These are phyloP conservation scores for Paraurostyla sp. DNA, from an alignment of 73 alveolate species.

Conservation along the genomic window DNA sequence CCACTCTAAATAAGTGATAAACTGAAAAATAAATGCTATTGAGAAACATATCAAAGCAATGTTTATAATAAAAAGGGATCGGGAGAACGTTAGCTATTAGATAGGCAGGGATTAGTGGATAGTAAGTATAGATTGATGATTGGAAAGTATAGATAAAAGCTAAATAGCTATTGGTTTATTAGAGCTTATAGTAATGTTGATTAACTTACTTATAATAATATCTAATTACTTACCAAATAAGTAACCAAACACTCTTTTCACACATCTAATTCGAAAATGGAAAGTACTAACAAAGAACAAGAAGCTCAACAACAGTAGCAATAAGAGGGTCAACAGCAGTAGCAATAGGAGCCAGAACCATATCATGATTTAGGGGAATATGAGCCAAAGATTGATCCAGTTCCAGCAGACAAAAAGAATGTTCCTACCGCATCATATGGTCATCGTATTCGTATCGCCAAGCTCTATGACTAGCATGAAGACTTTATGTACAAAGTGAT, in stretches of 20 bases:
- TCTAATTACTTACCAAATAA: constrained; percentile 45
- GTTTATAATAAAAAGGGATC: too few species aligned
- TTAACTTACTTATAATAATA: background rate
- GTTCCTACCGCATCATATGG: constrained; percentile 51
- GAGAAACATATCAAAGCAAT: too few species aligned
- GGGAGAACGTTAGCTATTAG: too few species aligned
- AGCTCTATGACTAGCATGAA: constrained; percentile 33
- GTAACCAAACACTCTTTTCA: background rate
- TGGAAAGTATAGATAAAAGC: too few species aligned
- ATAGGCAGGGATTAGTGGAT: too few species aligned
- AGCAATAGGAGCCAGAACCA: constrained; percentile 15
- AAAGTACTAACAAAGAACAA: background rate
- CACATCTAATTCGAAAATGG: constrained; percentile 1
- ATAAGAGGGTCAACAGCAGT: background rate
- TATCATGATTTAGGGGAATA: constrained; percentile 31
- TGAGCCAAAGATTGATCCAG: background rate
- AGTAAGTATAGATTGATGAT: too few species aligned
- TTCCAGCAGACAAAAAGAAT: background rate
- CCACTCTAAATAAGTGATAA: too few species aligned
- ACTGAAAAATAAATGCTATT: too few species aligned
- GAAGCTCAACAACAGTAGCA: background rate
- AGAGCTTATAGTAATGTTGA: background rate
- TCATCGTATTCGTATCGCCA: constrained; percentile 48
- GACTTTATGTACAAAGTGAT: constrained; percentile 82
- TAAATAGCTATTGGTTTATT: background rate